These are phyloP conservation scores for Xylariaceae sp. DNA, from an alignment of 2,329 filamentous ascomycete species.

Conservation along the genomic window DNA sequence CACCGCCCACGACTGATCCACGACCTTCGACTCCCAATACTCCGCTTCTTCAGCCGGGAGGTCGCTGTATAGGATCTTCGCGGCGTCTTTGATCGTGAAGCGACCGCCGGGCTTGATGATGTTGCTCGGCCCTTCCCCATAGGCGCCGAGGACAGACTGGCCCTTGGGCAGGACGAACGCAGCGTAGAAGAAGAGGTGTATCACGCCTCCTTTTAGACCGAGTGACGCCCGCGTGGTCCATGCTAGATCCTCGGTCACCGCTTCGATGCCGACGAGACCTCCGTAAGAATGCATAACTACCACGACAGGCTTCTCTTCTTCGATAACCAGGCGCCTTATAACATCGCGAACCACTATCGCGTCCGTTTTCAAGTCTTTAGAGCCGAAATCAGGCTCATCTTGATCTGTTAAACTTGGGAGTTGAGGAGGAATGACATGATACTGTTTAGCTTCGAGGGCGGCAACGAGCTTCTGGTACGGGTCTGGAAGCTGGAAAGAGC, in stretches of 20 bases:
- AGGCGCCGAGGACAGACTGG: constrained; percentile 7
- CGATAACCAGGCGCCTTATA: constrained; percentile 6
- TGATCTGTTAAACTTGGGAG: constrained; percentile 14
- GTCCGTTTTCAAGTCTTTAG: constrained; percentile 10
- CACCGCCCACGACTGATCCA: constrained; percentile 11
- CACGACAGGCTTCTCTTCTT: constrained; percentile 8
- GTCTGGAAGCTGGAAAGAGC: constrained; percentile 18
- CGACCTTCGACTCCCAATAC: constrained; percentile 10
- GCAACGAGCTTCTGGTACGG: constrained; percentile 13
- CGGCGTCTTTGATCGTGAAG: constrained; percentile 8
- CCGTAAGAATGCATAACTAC: constrained; percentile 14
- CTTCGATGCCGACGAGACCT: constrained; percentile 12
- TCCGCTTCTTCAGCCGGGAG: constrained; percentile 7
- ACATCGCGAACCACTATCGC: constrained; percentile 6
- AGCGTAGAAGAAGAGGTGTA: constrained; percentile 11
- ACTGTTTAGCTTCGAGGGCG: constrained; percentile 8
- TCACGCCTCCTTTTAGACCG: constrained; percentile 9
- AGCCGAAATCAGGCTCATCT: constrained; percentile 13
- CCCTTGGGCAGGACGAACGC: constrained; percentile 9
- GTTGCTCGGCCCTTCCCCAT: constrained; percentile 8
- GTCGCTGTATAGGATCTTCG: constrained; percentile 9
- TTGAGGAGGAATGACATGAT: constrained; percentile 11
- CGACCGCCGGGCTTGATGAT: constrained; percentile 7
- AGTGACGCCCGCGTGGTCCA: neutral
- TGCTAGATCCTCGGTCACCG: constrained; percentile 7